phyloP scores from a whole-genome alignment of 345 rosid species.

The Eucalyptus cloeziana region DNA sequence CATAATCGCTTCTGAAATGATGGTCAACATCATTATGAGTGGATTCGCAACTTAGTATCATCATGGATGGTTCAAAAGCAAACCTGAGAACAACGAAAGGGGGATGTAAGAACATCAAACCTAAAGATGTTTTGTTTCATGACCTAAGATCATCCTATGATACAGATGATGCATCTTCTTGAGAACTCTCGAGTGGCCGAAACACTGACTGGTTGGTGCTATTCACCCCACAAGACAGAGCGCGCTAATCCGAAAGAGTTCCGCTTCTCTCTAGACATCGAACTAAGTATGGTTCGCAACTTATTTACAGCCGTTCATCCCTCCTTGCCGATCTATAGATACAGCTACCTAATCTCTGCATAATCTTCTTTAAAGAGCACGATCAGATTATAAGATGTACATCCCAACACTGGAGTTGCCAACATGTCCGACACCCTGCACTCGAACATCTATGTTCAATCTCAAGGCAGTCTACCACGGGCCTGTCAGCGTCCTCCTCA shows the following conservation, averaged over 20 bases:
- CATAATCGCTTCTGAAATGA: not conserved
- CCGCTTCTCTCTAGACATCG: not conserved
- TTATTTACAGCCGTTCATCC: not conserved
- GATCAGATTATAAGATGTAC: not conserved
- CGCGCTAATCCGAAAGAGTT: not conserved
- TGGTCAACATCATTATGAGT: not conserved
- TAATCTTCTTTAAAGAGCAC: not conserved
- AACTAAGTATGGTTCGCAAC: not conserved
- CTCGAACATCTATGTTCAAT: not conserved
- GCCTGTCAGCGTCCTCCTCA: constrained; percentile 83
- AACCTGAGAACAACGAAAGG: not conserved
- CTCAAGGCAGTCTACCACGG: constrained; percentile 48
- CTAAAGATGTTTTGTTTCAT: not conserved
- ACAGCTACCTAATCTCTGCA: not conserved
- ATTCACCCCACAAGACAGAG: not conserved
- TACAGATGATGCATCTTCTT: not conserved
- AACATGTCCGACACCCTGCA: not conserved
- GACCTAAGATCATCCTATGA: not conserved
- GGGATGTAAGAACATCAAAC: not conserved
- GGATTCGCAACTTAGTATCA: not conserved
- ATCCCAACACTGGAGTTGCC: not conserved
- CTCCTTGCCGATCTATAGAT: not conserved
- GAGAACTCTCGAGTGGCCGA: not conserved
- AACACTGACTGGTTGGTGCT: not conserved
- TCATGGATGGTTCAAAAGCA: not conserved